A percentile compares a stretch with the other conserved stretches of the same genome.
Evolutionary conservation across 2,329 filamentous ascomycete genomes (phyloP).

Genomic region (Talaromyces sp.): DNA sequence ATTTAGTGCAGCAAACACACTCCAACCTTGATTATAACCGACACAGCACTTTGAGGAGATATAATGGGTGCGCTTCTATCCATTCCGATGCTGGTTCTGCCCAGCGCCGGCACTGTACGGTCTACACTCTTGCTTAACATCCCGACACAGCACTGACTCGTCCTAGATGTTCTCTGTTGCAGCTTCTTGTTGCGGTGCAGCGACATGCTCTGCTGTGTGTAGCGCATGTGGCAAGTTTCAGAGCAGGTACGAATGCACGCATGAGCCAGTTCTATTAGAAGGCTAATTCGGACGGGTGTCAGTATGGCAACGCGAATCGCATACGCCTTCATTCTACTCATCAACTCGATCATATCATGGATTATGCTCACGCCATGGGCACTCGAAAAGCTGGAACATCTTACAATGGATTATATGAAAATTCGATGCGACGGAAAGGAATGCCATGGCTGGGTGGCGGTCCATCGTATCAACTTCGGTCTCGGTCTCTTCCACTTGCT

Average conservation of each 20-base stretch:
- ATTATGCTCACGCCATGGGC: conserved; percentile 99
- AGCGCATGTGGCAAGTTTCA: conserved; percentile 95
- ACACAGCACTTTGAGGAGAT: neutral
- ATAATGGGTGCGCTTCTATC: conserved; percentile 89
- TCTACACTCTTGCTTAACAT: conserved; percentile 1
- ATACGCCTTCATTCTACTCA: conserved; percentile 86
- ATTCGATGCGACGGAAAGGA: conserved; percentile 87
- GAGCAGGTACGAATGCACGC: conserved; percentile 65
- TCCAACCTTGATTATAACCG: neutral
- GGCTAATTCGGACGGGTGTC: conserved; percentile 25
- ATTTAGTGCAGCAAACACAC: neutral
- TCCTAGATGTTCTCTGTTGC: conserved; percentile 68
- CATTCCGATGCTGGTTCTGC: conserved; percentile 81
- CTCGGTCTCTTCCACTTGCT: conserved; percentile 90
- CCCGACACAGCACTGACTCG: conserved; percentile 18
- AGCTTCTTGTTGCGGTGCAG: conserved; percentile 92
- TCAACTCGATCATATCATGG: conserved; percentile 97
- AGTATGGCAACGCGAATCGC: conserved; percentile 96
- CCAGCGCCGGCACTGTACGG: conserved; percentile 79
- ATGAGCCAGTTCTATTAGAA: neutral
- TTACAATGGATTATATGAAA: conserved; percentile 92
- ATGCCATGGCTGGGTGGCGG: conserved; percentile 93
- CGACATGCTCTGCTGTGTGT: conserved; percentile 93
- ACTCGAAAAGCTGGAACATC: conserved; percentile 86
- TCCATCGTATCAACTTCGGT: conserved; percentile 96